Evolutionary conservation across 495 filamentous ascomycete genomes (phyloP).

Genomic region (Penicillium bovifimosum): DNA sequence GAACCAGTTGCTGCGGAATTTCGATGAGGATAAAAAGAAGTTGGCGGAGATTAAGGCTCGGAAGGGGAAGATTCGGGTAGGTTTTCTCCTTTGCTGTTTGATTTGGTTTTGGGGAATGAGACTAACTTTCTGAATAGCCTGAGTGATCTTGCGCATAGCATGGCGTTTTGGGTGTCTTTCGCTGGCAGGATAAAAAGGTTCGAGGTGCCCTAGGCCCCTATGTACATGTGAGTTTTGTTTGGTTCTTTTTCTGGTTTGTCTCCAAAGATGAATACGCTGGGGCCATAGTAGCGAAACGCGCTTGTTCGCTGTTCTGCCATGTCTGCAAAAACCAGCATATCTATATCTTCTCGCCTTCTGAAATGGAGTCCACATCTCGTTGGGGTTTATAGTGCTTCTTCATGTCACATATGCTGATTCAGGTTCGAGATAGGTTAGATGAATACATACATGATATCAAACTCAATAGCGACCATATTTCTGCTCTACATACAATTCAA

Average conservation of each 20-base stretch:
- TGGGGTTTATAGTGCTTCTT: not conserved
- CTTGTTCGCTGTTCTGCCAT: constrained; percentile 37
- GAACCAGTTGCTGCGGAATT: constrained; percentile 53
- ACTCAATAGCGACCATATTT: not conserved
- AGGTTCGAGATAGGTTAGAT: not conserved
- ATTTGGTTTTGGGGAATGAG: constrained; percentile 13
- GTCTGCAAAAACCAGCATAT: constrained; percentile 49
- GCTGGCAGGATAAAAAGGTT: constrained; percentile 5
- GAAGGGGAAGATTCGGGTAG: constrained; percentile 45
- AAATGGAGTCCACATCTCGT: constrained; percentile 12
- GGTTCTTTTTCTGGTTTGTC: not conserved
- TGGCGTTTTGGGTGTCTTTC: constrained; percentile 26
- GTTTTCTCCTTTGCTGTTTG: constrained; percentile 15
- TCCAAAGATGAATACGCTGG: constrained; percentile 50
- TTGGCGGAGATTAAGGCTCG: constrained; percentile 47
- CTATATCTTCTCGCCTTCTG: constrained; percentile 49
- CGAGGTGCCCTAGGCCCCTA: constrained; percentile 7
- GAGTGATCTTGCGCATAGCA: constrained; percentile 32
- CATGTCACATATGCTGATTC: constrained; percentile 13
- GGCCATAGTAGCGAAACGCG: constrained; percentile 51
- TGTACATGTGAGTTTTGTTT: constrained; percentile 15
- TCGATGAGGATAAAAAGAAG: constrained; percentile 52
- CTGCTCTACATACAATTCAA: not conserved
- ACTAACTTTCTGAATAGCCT: constrained; percentile 26
- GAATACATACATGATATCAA: constrained; percentile 3